A percentile compares a stretch with the other conserved stretches of the same genome.
Evolutionary conservation across 176 grass and related monocot genomes (phyloP).

Genomic region (Urochloa ruziziensis): DNA sequence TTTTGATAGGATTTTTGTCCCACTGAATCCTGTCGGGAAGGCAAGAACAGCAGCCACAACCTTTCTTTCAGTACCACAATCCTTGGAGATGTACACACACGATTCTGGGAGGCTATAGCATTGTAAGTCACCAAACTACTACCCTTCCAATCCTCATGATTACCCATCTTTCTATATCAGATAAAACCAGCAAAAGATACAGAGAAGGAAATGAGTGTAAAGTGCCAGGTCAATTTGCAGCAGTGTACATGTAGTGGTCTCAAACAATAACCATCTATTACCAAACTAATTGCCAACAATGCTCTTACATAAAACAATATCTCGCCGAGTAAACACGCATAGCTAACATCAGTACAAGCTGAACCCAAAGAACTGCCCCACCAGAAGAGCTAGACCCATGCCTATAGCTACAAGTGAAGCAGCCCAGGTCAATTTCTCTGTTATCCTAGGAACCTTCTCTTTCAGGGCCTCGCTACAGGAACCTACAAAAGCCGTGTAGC

Average conservation of each 20-base stretch:
- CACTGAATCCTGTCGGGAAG: background rate
- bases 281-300: constrained; percentile 23
- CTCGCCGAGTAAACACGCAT: background rate
- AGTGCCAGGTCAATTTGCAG: background rate
- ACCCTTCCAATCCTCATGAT: background rate
- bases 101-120: background rate
- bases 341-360: constrained; percentile 64
- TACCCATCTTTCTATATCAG: background rate
- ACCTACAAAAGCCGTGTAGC: constrained; percentile 91
- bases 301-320: constrained; percentile 27
- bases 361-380: constrained; percentile 88
- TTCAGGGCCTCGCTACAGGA: constrained; percentile 90
- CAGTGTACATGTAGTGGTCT: background rate
- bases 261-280: constrained; percentile 21
- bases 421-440: constrained; percentile 96
- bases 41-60: background rate
- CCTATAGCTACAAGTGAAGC: constrained; percentile 87
- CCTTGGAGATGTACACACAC: background rate
- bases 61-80: background rate
- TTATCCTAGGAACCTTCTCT: constrained; percentile 88
- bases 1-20: background rate
- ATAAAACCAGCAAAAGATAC: background rate
- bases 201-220: background rate
- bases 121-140: background rate
- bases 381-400: constrained; percentile 77